A percentile compares a stretch with the other conserved stretches of the same genome.
These are phyloP conservation scores for Fistulina hepatica DNA, from an alignment of 1,284 basidiomycete genomes.

Conservation along the genomic window DNA sequence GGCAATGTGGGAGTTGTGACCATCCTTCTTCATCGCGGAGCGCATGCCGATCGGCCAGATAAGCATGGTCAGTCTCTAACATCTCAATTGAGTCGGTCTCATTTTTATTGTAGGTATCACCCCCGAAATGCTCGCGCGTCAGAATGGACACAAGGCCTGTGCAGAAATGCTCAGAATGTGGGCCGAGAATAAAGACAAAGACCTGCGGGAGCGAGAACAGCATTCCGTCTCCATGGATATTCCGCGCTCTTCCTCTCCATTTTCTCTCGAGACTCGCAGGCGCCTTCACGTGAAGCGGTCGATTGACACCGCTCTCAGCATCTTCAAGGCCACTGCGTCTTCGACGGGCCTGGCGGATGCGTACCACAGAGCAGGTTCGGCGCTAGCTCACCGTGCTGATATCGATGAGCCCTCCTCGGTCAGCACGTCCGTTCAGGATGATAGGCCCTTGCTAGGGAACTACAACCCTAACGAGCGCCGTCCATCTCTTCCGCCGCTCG, in stretches of 20 bases:
- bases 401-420: not conserved
- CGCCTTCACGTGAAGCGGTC: constrained; percentile 50
- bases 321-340: constrained; percentile 37
- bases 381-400: constrained; percentile 14
- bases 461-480: constrained; percentile 28
- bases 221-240: constrained; percentile 13
- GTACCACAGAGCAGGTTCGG: not conserved
- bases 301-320: constrained; percentile 50
- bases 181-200: constrained; percentile 47
- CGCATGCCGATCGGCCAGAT: constrained; percentile 66
- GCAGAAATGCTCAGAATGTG: constrained; percentile 47
- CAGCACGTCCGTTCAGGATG: constrained; percentile 11
- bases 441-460: constrained; percentile 16
- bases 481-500: constrained; percentile 35
- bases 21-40: constrained; percentile 72
- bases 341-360: constrained; percentile 18
- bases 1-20: constrained; percentile 69
- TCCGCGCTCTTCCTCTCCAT: constrained; percentile 15
- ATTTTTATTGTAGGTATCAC: no score
- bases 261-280: constrained; percentile 23
- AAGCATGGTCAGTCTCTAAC: no score
- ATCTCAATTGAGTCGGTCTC: no score
- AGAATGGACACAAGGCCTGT: constrained; percentile 57
- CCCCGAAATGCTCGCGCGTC: constrained; percentile 59
- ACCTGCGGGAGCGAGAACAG: constrained; percentile 36